phyloP scores from a whole-genome alignment of 1,284 basidiomycete genomes.

The Ustilago xerochloae region DNA sequence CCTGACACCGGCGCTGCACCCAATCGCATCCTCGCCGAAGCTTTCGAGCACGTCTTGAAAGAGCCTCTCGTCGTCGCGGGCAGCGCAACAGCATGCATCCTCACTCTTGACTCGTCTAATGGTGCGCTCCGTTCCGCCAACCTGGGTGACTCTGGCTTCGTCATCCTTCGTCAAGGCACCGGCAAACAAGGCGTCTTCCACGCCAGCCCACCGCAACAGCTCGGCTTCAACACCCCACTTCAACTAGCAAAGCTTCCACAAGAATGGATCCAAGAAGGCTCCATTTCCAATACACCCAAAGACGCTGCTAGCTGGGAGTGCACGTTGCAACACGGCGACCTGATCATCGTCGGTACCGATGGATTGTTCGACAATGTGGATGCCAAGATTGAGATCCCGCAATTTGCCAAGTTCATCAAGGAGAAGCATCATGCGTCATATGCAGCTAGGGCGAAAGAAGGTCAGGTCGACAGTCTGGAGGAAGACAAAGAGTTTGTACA shows the following conservation, averaged over 20 bases:
- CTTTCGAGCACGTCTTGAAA: slow-evolving; percentile 78
- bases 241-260: slow-evolving; percentile 65
- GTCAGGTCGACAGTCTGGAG: slow-evolving; percentile 45
- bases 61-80: slow-evolving; percentile 81
- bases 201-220: slow-evolving; percentile 58
- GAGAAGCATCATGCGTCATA: slow-evolving; percentile 60
- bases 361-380: slow-evolving; percentile 88
- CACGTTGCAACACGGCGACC: slow-evolving; percentile 56
- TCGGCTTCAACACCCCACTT: slow-evolving; percentile 65
- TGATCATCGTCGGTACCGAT: slow-evolving; percentile 76
- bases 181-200: slow-evolving; percentile 60
- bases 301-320: slow-evolving; percentile 56
- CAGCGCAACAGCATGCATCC: slow-evolving; percentile 84
- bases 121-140: slow-evolving; percentile 83
- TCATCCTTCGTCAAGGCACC: slow-evolving; percentile 73
- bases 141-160: slow-evolving; percentile 88
- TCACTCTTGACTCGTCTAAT: slow-evolving; percentile 80
- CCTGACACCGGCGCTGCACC: slow-evolving; percentile 20
- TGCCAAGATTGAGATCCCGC: slow-evolving; percentile 72
- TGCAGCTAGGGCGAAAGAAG: slow-evolving; percentile 15
- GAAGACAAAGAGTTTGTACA: slow-evolving; percentile 59
- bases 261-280: slow-evolving; percentile 48
- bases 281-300: slow-evolving; percentile 54
- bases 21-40: slow-evolving; percentile 76
- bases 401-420: slow-evolving; percentile 61